Percentiles rank a stretch among this genome's conserved stretches.
Evolutionary conservation across 805 yeast species (phyloP).

Genomic region (Wickerhamomyces subpelliculosus): DNA sequence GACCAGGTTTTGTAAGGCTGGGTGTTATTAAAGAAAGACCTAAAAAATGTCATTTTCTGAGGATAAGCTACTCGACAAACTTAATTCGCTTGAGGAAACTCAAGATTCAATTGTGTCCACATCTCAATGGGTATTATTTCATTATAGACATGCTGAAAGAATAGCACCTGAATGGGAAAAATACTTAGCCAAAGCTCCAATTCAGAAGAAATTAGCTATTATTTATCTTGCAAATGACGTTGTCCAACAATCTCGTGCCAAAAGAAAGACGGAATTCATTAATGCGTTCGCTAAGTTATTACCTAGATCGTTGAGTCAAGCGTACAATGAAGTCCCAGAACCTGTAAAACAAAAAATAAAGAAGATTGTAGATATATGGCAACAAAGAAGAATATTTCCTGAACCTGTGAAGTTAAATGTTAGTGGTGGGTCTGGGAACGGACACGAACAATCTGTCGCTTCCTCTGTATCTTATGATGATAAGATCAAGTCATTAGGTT

Average conservation of each 20-base stretch:
- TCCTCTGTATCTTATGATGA: slow-evolving; percentile 4
- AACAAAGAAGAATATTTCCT: slow-evolving; percentile 40
- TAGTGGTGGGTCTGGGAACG: background rate
- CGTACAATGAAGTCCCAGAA: slow-evolving; percentile 12
- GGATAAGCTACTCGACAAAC: slow-evolving; percentile 41
- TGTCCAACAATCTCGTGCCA: slow-evolving; percentile 68
- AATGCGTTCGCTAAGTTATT: slow-evolving; percentile 47
- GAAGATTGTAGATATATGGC: slow-evolving; percentile 52
- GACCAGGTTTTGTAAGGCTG: too few species aligned
- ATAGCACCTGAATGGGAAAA: slow-evolving; percentile 49
- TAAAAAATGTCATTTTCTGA: slow-evolving; percentile 40
- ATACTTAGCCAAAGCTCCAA: slow-evolving; percentile 26
- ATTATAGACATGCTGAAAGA: slow-evolving; percentile 48
- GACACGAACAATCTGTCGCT: background rate
- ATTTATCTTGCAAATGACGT: slow-evolving; percentile 76
- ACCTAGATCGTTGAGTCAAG: slow-evolving; percentile 31
- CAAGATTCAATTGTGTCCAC: slow-evolving; percentile 71
- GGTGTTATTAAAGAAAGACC: too few species aligned
- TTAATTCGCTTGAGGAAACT: slow-evolving; percentile 45
- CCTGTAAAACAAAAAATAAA: slow-evolving; percentile 29
- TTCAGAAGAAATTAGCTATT: slow-evolving; percentile 44
- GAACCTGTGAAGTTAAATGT: slow-evolving; percentile 7
- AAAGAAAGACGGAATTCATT: slow-evolving; percentile 51
- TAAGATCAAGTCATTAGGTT: slow-evolving; percentile 5
- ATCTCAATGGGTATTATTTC: slow-evolving; percentile 69